A percentile compares a stretch with the other conserved stretches of the same genome.
These are phyloP conservation scores for Umbelopsis isabellina DNA, from an alignment of 192 early-diverging fungal genomes.

Conservation along the genomic window DNA sequence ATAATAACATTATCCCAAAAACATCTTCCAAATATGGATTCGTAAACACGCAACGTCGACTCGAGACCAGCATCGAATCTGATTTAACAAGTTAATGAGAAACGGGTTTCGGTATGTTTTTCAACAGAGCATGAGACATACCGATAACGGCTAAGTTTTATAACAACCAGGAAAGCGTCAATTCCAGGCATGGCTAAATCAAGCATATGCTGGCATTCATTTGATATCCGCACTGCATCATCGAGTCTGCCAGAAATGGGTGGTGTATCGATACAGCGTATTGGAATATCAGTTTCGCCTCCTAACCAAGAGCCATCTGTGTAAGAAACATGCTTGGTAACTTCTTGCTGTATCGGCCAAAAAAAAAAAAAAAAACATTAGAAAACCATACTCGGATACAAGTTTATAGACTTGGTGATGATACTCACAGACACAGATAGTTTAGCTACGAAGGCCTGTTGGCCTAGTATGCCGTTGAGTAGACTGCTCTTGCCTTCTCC, in stretches of 20 bases:
- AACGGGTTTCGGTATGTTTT: not conserved
- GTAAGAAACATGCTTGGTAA: slow-evolving; percentile 44
- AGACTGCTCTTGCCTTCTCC: slow-evolving; percentile 48
- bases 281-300: slow-evolving; percentile 37
- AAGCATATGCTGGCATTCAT: slow-evolving; percentile 33
- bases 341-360: slow-evolving; percentile 32
- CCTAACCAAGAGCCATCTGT: slow-evolving; percentile 41
- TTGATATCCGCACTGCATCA: slow-evolving; percentile 36
- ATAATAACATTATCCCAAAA: slow-evolving; percentile 30
- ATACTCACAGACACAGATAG: slow-evolving; percentile 41
- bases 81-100: not conserved
- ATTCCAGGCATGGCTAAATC: slow-evolving; percentile 39
- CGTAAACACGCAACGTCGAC: slow-evolving; percentile 24
- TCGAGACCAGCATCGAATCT: slow-evolving; percentile 26
- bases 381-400: not conserved
- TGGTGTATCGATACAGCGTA: slow-evolving; percentile 50
- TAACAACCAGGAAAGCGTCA: slow-evolving; percentile 44
- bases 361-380: not conserved
- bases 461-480: slow-evolving; percentile 46
- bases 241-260: slow-evolving; percentile 44
- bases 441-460: slow-evolving; percentile 39
- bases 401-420: not conserved
- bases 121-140: slow-evolving; percentile 17
- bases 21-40: slow-evolving; percentile 7
- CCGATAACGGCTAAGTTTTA: slow-evolving; percentile 47